A percentile compares a stretch with the other conserved stretches of the same genome.
Evolutionary conservation across 257 asterid species (phyloP).

Genomic region (Solanum clarkiae): DNA sequence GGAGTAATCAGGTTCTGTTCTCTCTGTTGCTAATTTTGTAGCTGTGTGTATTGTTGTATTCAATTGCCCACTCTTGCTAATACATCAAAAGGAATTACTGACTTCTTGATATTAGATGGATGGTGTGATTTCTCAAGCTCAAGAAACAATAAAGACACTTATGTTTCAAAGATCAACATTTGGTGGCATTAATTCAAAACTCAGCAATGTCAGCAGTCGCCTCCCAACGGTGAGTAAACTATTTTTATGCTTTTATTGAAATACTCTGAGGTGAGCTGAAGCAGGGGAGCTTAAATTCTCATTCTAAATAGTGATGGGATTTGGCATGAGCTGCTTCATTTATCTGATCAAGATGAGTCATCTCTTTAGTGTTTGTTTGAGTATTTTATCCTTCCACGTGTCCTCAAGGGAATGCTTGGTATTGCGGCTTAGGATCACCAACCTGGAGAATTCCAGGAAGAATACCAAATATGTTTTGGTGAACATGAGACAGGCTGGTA

Average conservation of each 20-base stretch:
- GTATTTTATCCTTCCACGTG: neutral
- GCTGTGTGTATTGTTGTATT: neutral
- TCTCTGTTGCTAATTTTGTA: neutral
- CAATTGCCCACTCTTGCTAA: conserved; percentile 3
- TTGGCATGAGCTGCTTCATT: neutral
- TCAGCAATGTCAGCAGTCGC: conserved; percentile 91
- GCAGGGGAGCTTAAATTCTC: neutral
- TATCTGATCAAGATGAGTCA: neutral
- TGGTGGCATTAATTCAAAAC: conserved; percentile 81
- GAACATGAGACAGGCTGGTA: neutral
- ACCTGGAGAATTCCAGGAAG: neutral
- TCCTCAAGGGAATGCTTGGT: neutral
- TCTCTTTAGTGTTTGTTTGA: neutral
- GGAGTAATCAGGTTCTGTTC: neutral
- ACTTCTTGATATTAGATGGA: conserved; percentile 53
- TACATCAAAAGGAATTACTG: neutral
- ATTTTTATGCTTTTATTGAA: neutral
- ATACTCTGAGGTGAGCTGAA: neutral
- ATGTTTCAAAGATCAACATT: conserved; percentile 85
- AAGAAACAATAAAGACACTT: conserved; percentile 82
- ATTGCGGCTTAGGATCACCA: neutral
- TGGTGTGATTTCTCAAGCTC: conserved; percentile 88
- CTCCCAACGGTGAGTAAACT: conserved; percentile 70
- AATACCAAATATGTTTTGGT: neutral
- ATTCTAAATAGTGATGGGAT: neutral